phyloP scores from a whole-genome alignment of 1,139 yeast species.

The Suhomyces yuchorum region DNA sequence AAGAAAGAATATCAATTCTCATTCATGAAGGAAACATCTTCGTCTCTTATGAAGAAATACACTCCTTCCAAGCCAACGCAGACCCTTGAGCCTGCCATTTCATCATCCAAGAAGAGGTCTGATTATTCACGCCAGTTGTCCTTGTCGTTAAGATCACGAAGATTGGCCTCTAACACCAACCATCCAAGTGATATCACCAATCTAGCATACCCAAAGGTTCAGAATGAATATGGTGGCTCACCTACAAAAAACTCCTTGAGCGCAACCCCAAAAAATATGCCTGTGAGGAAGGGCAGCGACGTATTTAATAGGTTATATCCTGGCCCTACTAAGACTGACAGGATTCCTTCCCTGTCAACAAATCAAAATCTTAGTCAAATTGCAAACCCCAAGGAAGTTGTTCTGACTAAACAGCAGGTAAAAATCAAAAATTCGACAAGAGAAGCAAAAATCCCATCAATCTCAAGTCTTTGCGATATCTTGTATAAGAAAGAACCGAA shows the following conservation, averaged over 20 bases:
- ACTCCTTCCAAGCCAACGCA: constrained; percentile 7
- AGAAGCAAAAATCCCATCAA: constrained; percentile 1
- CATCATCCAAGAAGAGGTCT: constrained; percentile 22
- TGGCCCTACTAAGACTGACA: constrained; percentile 4
- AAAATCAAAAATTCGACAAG: neutral
- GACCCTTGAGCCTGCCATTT: constrained; percentile 6
- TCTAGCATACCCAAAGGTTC: constrained; percentile 11
- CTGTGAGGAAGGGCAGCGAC: constrained; percentile 12
- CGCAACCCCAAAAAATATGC: constrained; percentile 15
- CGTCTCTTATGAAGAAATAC: constrained; percentile 35
- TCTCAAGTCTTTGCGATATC: neutral
- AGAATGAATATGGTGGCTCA: constrained; percentile 10
- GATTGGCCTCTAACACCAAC: constrained; percentile 16
- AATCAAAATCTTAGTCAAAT: neutral
- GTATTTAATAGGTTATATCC: constrained; percentile 21
- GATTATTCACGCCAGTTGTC: constrained; percentile 23
- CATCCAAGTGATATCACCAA: constrained; percentile 25
- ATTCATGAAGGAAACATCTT: constrained; percentile 42
- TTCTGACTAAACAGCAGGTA: neutral
- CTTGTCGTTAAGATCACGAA: constrained; percentile 20
- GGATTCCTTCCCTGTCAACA: neutral
- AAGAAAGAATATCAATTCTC: constrained; percentile 28
- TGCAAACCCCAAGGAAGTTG: neutral
- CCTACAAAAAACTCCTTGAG: constrained; percentile 13
- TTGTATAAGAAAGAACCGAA: constrained; percentile 9